These are phyloP conservation scores for Clavispora asparagi DNA, from an alignment of 805 yeast genomes.

Conservation along the genomic window DNA sequence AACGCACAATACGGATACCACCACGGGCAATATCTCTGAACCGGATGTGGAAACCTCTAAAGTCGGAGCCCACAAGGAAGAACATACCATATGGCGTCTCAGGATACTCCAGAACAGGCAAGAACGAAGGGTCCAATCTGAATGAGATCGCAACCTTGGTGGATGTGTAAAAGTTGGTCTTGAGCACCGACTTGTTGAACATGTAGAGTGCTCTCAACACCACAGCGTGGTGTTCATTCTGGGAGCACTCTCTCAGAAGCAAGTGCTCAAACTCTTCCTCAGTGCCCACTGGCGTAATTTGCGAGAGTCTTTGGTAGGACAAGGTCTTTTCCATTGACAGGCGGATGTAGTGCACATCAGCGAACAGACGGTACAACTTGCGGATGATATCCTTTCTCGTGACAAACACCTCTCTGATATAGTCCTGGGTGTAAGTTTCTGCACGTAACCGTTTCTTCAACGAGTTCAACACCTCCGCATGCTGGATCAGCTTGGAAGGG, in stretches of 20 bases:
- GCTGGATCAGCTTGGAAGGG: slow-evolving; percentile 53
- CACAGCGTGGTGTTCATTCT: slow-evolving; percentile 72
- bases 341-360: slow-evolving; percentile 81
- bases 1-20: slow-evolving; percentile 92
- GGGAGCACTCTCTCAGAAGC: slow-evolving; percentile 65
- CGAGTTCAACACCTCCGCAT: slow-evolving; percentile 70
- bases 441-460: slow-evolving; percentile 86
- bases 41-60: slow-evolving; percentile 95
- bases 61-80: slow-evolving; percentile 92
- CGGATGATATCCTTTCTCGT: slow-evolving; percentile 67
- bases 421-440: slow-evolving; percentile 87
- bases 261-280: slow-evolving; percentile 71
- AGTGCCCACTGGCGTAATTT: slow-evolving; percentile 65
- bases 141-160: slow-evolving; percentile 94
- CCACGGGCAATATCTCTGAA: slow-evolving; percentile 98
- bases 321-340: slow-evolving; percentile 68
- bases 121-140: slow-evolving; percentile 80
- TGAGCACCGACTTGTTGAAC: slow-evolving; percentile 82
- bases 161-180: slow-evolving; percentile 90
- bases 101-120: slow-evolving; percentile 84
- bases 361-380: slow-evolving; percentile 85
- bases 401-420: slow-evolving; percentile 71
- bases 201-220: slow-evolving; percentile 77
- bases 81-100: slow-evolving; percentile 93
- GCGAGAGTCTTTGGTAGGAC: slow-evolving; percentile 81